phyloP scores from a whole-genome alignment of 257 asterid genomes.

The Penstemon davidsonii region DNA sequence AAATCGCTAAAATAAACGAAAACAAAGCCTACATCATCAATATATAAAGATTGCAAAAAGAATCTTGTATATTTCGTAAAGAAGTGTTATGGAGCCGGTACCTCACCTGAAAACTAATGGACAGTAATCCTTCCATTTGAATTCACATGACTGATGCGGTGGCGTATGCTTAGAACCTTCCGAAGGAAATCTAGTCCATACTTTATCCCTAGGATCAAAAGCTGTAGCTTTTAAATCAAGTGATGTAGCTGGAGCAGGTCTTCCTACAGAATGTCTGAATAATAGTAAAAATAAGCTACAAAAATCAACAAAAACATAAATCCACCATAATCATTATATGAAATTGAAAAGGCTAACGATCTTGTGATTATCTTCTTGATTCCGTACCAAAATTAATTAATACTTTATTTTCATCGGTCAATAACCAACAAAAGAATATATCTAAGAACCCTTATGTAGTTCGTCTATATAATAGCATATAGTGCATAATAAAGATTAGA shows the following conservation, averaged over 20 bases:
- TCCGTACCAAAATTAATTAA: too few species aligned
- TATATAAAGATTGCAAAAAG: too few species aligned
- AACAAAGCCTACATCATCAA: background rate
- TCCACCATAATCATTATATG: slow-evolving; percentile 3
- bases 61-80: background rate
- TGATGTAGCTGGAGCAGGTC: slow-evolving; percentile 67
- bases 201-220: slow-evolving; percentile 70
- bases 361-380: too few species aligned
- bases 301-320: slow-evolving; percentile 7
- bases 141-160: slow-evolving; percentile 86
- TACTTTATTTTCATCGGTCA: background rate
- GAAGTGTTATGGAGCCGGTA: slow-evolving; percentile 23
- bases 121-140: slow-evolving; percentile 94
- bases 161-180: slow-evolving; percentile 93
- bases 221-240: slow-evolving; percentile 67
- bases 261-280: slow-evolving; percentile 86
- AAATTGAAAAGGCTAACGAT: too few species aligned
- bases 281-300: slow-evolving; percentile 36
- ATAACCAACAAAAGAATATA: background rate
- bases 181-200: slow-evolving; percentile 83
- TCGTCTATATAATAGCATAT: background rate
- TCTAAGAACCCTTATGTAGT: background rate
- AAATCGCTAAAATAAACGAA: background rate
- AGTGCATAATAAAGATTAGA: background rate
- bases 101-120: slow-evolving; percentile 88